Evolutionary conservation across 352 stramenopile genomes (phyloP).

Genomic region (Globisporangium barbulae): DNA sequence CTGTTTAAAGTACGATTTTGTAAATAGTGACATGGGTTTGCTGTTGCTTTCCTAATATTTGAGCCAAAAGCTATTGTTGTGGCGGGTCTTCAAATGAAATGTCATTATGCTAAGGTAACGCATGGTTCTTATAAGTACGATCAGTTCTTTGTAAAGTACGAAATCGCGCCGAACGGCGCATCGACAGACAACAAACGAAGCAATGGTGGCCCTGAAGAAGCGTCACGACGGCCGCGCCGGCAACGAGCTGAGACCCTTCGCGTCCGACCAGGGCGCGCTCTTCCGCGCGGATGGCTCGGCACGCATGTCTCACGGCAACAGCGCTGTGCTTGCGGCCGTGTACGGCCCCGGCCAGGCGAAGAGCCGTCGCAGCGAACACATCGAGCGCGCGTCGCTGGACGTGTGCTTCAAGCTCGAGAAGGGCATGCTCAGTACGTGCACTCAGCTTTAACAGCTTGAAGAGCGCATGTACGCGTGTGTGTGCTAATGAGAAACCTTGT

Average conservation of each 20-base stretch:
- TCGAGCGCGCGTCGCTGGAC: conserved; percentile 59
- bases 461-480: not conserved
- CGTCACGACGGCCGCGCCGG: conserved; percentile 61
- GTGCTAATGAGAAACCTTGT: not conserved
- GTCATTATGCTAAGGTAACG: not conserved
- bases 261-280: conserved; percentile 71
- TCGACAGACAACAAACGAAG: not conserved
- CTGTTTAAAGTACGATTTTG: not conserved
- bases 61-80: too few species aligned
- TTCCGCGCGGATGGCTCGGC: conserved; percentile 78
- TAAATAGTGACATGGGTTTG: not conserved
- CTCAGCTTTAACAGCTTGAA: not conserved
- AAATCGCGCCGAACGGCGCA: conserved; percentile 1
- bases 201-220: conserved; percentile 37
- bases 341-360: conserved; percentile 77
- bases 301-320: conserved; percentile 75
- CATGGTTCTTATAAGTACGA: not conserved
- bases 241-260: conserved; percentile 77
- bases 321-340: conserved; percentile 67
- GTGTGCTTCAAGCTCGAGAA: conserved; percentile 84
- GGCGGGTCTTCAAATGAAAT: too few species aligned
- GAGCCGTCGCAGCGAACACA: conserved; percentile 63
- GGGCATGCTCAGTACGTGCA: conserved; percentile 54
- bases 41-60: too few species aligned
- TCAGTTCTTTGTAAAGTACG: not conserved